A percentile compares a stretch with the other conserved stretches of the same genome.
Conservation (phyloP, 2,329 filamentous ascomycete species). For the Rhexocercosporidium sp. region DNA sequence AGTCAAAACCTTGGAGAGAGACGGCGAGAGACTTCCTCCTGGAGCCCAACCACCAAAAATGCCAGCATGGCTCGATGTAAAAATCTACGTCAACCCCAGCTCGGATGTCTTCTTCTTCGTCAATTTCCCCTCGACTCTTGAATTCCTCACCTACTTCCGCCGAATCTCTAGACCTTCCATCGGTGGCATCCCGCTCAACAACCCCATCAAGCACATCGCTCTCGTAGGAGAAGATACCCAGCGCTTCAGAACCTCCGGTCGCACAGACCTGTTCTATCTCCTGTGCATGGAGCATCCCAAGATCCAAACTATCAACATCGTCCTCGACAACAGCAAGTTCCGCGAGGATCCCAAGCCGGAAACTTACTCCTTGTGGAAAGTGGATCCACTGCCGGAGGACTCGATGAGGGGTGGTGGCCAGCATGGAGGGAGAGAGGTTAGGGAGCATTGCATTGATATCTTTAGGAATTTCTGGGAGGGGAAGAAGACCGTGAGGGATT, state of each 20-base stretch:
- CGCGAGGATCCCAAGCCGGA: background rate
- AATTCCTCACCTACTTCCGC: conserved; percentile 18
- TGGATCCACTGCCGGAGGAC: background rate
- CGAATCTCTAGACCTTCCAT: conserved; percentile 11
- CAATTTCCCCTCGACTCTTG: conserved; percentile 1
- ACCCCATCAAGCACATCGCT: conserved; percentile 11
- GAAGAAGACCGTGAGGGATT: conserved; percentile 5
- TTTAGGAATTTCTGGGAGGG: conserved; percentile 13
- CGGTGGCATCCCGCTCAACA: background rate
- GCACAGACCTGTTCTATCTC: conserved; percentile 11
- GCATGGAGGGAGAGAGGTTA: background rate
- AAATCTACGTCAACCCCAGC: conserved; percentile 21
- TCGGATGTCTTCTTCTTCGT: conserved; percentile 26
- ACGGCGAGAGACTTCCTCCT: conserved; percentile 5
- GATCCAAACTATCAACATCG: conserved; percentile 20
- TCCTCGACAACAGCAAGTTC: conserved; percentile 20
- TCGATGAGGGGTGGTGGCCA: background rate
- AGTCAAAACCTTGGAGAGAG: background rate
- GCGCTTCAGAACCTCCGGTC: background rate
- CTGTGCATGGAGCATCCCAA: conserved; percentile 11
- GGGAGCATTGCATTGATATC: conserved; percentile 1
- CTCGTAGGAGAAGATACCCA: background rate
- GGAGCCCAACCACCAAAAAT: background rate
- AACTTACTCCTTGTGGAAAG: conserved; percentile 7
- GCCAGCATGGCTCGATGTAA: background rate